phyloP scores from a whole-genome alignment of 163 green algal genomes.

The Scenedesmus sp. region DNA sequence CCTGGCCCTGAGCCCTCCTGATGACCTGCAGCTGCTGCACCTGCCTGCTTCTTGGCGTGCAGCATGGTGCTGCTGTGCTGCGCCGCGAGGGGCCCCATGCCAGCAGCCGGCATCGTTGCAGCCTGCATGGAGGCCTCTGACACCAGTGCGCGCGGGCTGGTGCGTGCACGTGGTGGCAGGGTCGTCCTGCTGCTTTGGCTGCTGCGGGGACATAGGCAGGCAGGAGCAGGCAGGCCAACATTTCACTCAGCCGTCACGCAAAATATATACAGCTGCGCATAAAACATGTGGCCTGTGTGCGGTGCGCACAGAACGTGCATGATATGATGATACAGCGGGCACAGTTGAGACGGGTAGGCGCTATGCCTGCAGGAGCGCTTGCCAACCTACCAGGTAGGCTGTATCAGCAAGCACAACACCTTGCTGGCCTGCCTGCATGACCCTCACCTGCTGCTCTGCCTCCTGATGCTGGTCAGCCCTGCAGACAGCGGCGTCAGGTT shows the following conservation, averaged over 20 bases:
- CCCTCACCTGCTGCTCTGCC: constrained; percentile 41
- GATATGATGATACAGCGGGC: no score
- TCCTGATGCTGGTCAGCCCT: constrained; percentile 23
- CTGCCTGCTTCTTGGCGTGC: not conserved
- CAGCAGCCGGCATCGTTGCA: not conserved
- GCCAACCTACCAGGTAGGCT: no score
- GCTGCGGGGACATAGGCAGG: not conserved
- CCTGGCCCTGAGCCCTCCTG: not conserved
- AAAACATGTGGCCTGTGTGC: not conserved
- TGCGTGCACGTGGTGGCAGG: constrained; percentile 1
- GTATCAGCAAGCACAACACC: no score
- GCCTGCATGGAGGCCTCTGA: not conserved
- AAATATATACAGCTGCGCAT: not conserved
- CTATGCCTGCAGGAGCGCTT: no score
- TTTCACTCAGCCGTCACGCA: not conserved
- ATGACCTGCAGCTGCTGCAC: not conserved
- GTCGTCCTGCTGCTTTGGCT: not conserved
- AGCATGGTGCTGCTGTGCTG: constrained; percentile 34
- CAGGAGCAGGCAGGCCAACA: not conserved
- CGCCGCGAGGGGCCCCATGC: not conserved
- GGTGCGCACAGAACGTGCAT: no score
- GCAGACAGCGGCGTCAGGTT: constrained; percentile 34
- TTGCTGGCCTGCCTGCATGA: no score
- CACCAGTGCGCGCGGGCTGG: constrained; percentile 4
- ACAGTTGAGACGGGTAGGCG: no score